These are phyloP conservation scores for Acer campestre DNA, from an alignment of 345 rosid species.

Conservation along the genomic window DNA sequence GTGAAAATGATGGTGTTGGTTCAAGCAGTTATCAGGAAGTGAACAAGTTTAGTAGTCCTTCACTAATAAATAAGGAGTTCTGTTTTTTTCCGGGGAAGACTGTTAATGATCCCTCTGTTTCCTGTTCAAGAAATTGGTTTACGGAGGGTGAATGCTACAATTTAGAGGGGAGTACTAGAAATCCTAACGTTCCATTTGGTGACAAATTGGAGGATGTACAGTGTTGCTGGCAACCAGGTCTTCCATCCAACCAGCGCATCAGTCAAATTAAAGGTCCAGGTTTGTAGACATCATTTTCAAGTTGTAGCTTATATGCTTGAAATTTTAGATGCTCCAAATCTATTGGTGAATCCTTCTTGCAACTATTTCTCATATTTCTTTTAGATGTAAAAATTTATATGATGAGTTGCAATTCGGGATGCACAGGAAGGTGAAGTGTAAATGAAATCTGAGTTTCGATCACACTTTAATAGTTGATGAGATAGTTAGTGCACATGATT, in stretches of 20 bases:
- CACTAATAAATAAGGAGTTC: constrained; percentile 50
- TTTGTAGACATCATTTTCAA: constrained; percentile 43
- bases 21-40: constrained; percentile 38
- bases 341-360: constrained; percentile 28
- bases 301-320: constrained; percentile 33
- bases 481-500: neutral
- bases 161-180: constrained; percentile 44
- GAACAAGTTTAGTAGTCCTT: constrained; percentile 25
- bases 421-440: constrained; percentile 8
- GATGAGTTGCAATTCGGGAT: constrained; percentile 27
- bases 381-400: constrained; percentile 23
- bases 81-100: constrained; percentile 58
- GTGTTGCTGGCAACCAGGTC: constrained; percentile 40
- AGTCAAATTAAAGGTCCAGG: constrained; percentile 44
- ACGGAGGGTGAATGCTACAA: constrained; percentile 38
- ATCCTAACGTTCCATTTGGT: constrained; percentile 47
- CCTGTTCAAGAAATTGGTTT: constrained; percentile 35
- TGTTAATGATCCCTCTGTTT: constrained; percentile 36
- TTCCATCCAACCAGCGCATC: constrained; percentile 33
- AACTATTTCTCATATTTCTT: constrained; percentile 28
- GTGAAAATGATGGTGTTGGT: constrained; percentile 38
- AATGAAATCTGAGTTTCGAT: constrained; percentile 15
- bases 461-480: neutral
- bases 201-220: constrained; percentile 43
- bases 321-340: constrained; percentile 30